Evolutionary conservation across 805 yeast species (phyloP).

Genomic region (Kluyveromyces siamensis): DNA sequence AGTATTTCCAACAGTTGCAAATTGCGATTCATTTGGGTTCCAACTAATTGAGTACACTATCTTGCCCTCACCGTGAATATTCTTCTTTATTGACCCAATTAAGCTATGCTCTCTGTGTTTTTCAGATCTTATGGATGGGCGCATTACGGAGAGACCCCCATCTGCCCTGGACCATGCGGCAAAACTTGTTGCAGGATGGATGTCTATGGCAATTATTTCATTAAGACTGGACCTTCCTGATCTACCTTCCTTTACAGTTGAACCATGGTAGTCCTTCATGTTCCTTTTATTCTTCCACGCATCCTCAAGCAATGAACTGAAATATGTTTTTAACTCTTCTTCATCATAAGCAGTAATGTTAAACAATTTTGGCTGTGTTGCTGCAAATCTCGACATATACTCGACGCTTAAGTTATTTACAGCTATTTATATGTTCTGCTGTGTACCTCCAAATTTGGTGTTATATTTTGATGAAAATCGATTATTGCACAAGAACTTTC

Average conservation of each 20-base stretch:
- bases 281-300: background rate
- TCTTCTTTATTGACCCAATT: constrained; percentile 3
- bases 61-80: constrained; percentile 14
- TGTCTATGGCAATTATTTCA: constrained; percentile 17
- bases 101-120: constrained; percentile 7
- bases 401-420: background rate
- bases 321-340: background rate
- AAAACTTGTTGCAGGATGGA: constrained; percentile 20
- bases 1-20: constrained; percentile 19
- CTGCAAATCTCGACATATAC: background rate
- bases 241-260: background rate
- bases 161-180: constrained; percentile 25
- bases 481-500: too few species aligned
- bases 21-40: constrained; percentile 14
- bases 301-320: background rate
- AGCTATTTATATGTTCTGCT: too few species aligned
- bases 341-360: background rate
- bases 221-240: constrained; percentile 5
- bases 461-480: too few species aligned
- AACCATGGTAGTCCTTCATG: constrained; percentile 1
- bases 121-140: constrained; percentile 6
- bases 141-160: constrained; percentile 25
- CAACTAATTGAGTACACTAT: constrained; percentile 18
- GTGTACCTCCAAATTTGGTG: too few species aligned
- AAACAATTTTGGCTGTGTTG: background rate